Base-by-base conservation (phyloP, 1,284 basidiomycete species). In the Cerrena zonata region DNA sequence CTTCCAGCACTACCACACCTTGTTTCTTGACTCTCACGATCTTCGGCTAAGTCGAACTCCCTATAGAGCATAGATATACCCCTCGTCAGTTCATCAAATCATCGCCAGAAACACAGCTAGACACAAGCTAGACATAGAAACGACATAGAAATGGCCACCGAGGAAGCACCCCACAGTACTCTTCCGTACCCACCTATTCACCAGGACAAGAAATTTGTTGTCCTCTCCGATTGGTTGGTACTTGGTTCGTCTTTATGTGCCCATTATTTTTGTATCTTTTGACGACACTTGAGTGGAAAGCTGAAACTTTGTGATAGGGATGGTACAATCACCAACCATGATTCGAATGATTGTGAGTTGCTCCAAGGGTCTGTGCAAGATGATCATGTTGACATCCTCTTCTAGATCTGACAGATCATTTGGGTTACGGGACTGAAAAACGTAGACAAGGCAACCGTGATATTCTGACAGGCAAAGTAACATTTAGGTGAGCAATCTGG, bases 281-380 rank as follows among this genome's bases (percentile, higher is more conserved):
- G n/a, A n/a, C n/a, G n/a, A n/a, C n/a, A n/a, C n/a, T n/a, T n/a
- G n/a, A n/a, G n/a, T n/a, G n/a, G n/a, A n/a, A n/a, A n/a, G n/a
- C n/a, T n/a, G n/a, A n/a, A n/a, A n/a, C n/a, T n/a, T n/a, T n/a
- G n/a, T n/a, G 21, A 13, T 65, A 89, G 86, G 91, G 92, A 94
- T 71, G 92, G 91, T 61, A 95, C 91, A 21, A 94, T 94, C 69
- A 94, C 91, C 5, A 91, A 82, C 45, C 80, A 79, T 60, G 91
- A 95, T 69, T 91, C 89, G 19, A 95, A 95, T 69, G 93, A 95
- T 64, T 92, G 89, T 89, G 64, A 58, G 84, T 69, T 48, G 4
- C 12, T 24, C 37, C 12, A 40, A 19, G 5, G 39, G 39, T 30
- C 36, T 19, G 38, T 49, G 30, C 30, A 7, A 34, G 15, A 34